Base-by-base conservation (phyloP, 148 eudicot species). In the Fallopia convolvulus region DNA sequence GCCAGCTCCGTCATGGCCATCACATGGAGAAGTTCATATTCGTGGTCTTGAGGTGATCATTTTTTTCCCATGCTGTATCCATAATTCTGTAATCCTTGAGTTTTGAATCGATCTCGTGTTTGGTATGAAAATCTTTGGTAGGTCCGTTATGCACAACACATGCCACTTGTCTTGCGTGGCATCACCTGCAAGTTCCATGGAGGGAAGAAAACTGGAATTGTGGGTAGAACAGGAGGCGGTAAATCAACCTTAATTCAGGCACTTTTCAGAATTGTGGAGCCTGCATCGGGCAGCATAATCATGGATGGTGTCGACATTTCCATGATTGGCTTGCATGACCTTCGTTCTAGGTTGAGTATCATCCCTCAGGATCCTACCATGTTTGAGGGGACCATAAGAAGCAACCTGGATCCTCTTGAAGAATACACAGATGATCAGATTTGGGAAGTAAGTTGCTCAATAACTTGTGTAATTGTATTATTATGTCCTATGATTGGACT, bases 361-460 rank as follows among this genome's bases (percentile, higher is more conserved):
- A 89, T 89, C 58, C 90, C 90, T 2, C 93, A 87, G 47, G 93
- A 89, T 65, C 93, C 93, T 0, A 87, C 88, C 81, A 87, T 89
- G 93, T 87, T 89, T 46, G 88, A 87, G 80, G 93, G 93, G 49
- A 87, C 88, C 14, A 78, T 86, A 40, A 81, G 93, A 72, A 84
- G 84, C 77, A 89, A 89, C 82, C 63, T 89, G 80, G 93, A 89
- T 77, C 93, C 90, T 7, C 85, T 89, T 6, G 93, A 86, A 80
- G 88, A 89, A 78, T 80, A 83, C 77, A 58, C 85, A 0, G 93
- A 89, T 77, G 88, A 83, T 18, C 84, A 86, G 18, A 86, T 87
- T 68, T 89, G 92, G 92, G 88, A 85, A 80, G 91, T 89, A 61
- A 61, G 68, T 30, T 61, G 30, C 30, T 26, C 30, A 26, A 26